These are phyloP conservation scores for Yamadazyma spencermartinsiae DNA, from an alignment of 1,139 yeast species.

Conservation along the genomic window DNA sequence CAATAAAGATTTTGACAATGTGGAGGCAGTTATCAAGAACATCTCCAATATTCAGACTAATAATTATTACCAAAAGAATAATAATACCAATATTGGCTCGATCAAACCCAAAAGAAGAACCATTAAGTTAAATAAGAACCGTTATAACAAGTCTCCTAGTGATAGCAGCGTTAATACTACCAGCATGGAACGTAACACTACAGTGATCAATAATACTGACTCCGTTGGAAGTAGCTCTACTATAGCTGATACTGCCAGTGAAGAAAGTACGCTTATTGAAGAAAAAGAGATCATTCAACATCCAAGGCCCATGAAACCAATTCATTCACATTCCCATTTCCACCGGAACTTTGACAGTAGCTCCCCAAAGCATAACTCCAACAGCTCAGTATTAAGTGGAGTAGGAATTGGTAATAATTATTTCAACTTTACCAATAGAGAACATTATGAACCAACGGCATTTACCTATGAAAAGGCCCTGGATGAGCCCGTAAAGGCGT, in stretches of 20 bases:
- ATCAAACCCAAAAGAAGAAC: conserved; percentile 50
- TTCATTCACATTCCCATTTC: conserved; percentile 21
- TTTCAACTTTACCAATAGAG: conserved; percentile 30
- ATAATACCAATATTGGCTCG: conserved; percentile 22
- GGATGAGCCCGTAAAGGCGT: too few relatives aligned
- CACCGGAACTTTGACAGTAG: conserved; percentile 16
- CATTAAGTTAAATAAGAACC: conserved; percentile 34
- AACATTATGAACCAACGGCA: conserved; percentile 25
- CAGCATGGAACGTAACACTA: neutral
- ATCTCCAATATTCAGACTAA: conserved; percentile 51
- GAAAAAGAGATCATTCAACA: conserved; percentile 17
- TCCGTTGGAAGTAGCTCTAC: neutral
- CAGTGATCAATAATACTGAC: neutral
- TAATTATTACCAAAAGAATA: conserved; percentile 35
- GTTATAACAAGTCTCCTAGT: neutral
- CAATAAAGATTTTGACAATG: conserved; percentile 27
- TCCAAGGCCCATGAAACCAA: conserved; percentile 25
- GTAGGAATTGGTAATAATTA: conserved; percentile 41
- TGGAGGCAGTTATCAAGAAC: conserved; percentile 42
- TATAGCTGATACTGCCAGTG: conserved; percentile 8
- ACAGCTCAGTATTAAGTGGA: conserved; percentile 24
- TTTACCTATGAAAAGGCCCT: conserved; percentile 10
- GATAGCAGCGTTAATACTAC: neutral
- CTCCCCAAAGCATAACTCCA: conserved; percentile 17
- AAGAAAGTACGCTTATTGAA: conserved; percentile 14